phyloP scores from a whole-genome alignment of 306 rosid genomes.

The Phaseolus lunatus region DNA sequence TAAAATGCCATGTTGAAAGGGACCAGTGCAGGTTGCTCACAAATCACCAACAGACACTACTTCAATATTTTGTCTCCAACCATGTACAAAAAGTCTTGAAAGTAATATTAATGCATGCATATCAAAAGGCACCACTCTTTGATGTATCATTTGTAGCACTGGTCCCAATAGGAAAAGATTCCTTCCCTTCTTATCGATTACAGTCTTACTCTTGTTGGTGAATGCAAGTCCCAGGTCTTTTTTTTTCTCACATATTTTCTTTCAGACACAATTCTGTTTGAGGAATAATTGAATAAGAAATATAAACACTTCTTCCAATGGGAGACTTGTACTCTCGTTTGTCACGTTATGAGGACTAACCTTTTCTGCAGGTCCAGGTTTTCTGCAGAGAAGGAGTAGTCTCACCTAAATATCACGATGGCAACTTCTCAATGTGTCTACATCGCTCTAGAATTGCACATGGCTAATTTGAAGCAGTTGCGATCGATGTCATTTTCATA shows the following conservation, averaged over 20 bases:
- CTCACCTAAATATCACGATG: slow-evolving; percentile 24
- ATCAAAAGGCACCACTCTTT: slow-evolving; percentile 36
- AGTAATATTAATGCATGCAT: slow-evolving; percentile 43
- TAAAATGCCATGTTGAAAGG: slow-evolving; percentile 41
- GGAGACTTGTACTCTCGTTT: not conserved
- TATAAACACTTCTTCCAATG: not conserved
- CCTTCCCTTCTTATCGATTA: slow-evolving; percentile 43
- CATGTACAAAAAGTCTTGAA: slow-evolving; percentile 31
- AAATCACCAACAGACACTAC: slow-evolving; percentile 33
- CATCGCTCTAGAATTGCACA: slow-evolving; percentile 33
- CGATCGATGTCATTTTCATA: slow-evolving; percentile 35
- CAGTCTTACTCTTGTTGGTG: slow-evolving; percentile 23
- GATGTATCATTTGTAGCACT: slow-evolving; percentile 37
- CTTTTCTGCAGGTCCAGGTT: not conserved
- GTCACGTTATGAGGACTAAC: not conserved
- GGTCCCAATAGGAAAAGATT: slow-evolving; percentile 51
- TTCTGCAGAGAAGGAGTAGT: slow-evolving; percentile 35
- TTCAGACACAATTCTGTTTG: not conserved
- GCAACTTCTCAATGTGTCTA: slow-evolving; percentile 1
- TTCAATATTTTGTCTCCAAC: slow-evolving; percentile 47
- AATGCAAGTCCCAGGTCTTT: slow-evolving; percentile 33
- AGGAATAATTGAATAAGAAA: not conserved
- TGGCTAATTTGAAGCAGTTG: slow-evolving; percentile 30
- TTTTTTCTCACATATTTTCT: not conserved
- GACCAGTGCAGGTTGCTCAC: slow-evolving; percentile 41